A percentile compares a stretch with the other conserved stretches of the same genome.
These are phyloP conservation scores for Apiotrichum sp. DNA, from an alignment of 1,284 basidiomycete genomes.

Conservation along the genomic window DNA sequence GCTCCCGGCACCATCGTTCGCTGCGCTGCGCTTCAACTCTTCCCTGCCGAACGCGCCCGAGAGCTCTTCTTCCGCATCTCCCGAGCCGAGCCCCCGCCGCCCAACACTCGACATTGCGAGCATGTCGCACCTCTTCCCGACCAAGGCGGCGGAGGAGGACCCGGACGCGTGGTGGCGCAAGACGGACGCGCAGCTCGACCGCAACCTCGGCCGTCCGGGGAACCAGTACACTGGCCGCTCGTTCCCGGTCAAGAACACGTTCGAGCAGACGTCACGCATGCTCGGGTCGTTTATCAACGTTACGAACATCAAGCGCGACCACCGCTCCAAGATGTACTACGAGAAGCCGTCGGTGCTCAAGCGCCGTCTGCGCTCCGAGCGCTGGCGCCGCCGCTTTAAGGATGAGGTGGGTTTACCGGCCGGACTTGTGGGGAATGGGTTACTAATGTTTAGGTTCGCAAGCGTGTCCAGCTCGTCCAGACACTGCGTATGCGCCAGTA, in stretches of 20 bases:
- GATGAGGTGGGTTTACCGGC: slow-evolving; percentile 31
- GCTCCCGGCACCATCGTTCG: no score
- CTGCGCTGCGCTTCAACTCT: no score
- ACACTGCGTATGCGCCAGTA: slow-evolving; percentile 15
- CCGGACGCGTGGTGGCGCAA: slow-evolving; percentile 18
- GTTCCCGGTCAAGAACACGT: slow-evolving; percentile 11
- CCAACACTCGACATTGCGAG: not conserved
- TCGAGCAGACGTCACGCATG: slow-evolving; percentile 11
- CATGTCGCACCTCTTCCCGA: slow-evolving; percentile 1
- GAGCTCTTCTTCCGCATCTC: not conserved
- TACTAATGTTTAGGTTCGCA: slow-evolving; percentile 4
- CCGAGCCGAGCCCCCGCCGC: not conserved
- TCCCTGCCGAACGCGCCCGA: not conserved
- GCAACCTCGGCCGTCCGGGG: slow-evolving; percentile 14
- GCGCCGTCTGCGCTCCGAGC: slow-evolving; percentile 29
- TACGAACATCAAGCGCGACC: slow-evolving; percentile 16
- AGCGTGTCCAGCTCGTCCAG: slow-evolving; percentile 16
- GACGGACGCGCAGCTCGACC: not conserved
- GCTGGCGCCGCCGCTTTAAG: slow-evolving; percentile 40
- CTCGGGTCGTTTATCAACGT: not conserved
- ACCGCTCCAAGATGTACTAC: slow-evolving; percentile 25
- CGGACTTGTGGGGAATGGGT: not conserved
- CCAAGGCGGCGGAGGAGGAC: slow-evolving; percentile 3
- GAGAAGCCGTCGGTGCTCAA: slow-evolving; percentile 35
- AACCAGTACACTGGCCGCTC: slow-evolving; percentile 24